Conservation (phyloP, 2,329 filamentous ascomycete genomes). For the Sclerotinia trifoliorum region DNA sequence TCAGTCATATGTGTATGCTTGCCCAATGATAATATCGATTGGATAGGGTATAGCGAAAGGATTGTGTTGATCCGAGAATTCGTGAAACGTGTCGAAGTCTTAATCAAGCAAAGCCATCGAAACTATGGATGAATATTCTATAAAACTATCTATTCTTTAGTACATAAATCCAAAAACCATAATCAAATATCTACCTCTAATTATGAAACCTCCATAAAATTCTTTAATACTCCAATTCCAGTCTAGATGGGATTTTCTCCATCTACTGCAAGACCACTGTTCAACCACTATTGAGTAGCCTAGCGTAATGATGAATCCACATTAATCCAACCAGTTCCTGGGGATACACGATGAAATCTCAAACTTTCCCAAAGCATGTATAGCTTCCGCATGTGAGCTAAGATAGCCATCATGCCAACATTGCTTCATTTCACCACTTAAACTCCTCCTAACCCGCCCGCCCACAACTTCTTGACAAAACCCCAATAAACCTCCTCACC, state of each 20-base stretch:
- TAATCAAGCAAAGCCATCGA: not conserved
- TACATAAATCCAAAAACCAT: not conserved
- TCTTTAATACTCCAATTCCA: not conserved
- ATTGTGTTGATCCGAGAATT: not conserved
- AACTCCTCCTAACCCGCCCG: not conserved
- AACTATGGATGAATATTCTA: not conserved
- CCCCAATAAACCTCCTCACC: constrained; percentile 36
- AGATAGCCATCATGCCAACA: not conserved
- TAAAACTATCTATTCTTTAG: not conserved
- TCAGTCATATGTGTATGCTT: not conserved
- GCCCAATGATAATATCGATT: not conserved
- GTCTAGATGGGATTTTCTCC: not conserved
- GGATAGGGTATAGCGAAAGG: not conserved
- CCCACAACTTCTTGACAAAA: constrained; percentile 32
- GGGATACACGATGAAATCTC: not conserved
- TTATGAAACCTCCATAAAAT: not conserved
- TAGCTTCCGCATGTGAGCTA: not conserved
- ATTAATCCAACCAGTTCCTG: not conserved
- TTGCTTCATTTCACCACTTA: not conserved
- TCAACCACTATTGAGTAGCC: not conserved
- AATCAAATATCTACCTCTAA: not conserved
- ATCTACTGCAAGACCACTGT: not conserved
- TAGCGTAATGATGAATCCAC: not conserved
- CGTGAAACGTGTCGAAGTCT: not conserved
- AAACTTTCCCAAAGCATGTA: too few species aligned